Percentiles rank a stretch among this genome's conserved stretches.
These are phyloP conservation scores for Cylindrotheca fusiformis DNA, from an alignment of 108 stramenopile species.

Conservation along the genomic window DNA sequence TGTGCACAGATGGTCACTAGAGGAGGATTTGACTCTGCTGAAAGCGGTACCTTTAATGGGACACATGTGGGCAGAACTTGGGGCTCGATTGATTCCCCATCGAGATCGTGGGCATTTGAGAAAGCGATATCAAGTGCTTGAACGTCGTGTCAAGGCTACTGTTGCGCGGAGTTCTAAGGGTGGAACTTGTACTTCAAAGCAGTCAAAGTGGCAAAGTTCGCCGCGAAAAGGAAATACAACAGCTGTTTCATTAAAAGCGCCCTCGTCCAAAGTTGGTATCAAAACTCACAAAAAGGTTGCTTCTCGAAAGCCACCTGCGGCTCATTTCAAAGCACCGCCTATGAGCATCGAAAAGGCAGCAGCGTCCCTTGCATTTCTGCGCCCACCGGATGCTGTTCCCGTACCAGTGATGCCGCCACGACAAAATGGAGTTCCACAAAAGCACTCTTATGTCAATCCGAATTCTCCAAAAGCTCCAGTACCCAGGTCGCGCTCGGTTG, in stretches of 20 bases:
- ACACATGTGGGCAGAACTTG: slow-evolving; percentile 80
- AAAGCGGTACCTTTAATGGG: slow-evolving; percentile 81
- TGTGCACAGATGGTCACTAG: slow-evolving; percentile 84
- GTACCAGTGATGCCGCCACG: background rate
- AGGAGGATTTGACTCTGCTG: slow-evolving; percentile 78
- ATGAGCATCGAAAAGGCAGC: slow-evolving; percentile 30
- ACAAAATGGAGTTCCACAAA: background rate
- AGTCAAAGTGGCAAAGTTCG: background rate
- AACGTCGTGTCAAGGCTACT: slow-evolving; percentile 65
- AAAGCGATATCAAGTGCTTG: slow-evolving; percentile 84
- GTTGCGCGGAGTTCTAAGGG: slow-evolving; percentile 17
- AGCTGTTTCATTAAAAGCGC: slow-evolving; percentile 5
- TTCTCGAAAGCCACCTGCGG: slow-evolving; percentile 9
- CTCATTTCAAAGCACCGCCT: background rate
- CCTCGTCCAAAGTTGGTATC: background rate
- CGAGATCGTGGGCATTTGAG: slow-evolving; percentile 81
- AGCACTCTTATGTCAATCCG: background rate
- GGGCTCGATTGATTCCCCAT: slow-evolving; percentile 73
- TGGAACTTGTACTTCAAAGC: slow-evolving; percentile 1
- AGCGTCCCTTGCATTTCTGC: slow-evolving; percentile 21
- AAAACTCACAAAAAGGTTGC: slow-evolving; percentile 5
- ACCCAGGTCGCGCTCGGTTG: background rate
- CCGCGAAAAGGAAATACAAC: background rate
- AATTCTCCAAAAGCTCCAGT: background rate
- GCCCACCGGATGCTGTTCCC: background rate